Evolutionary conservation across 768 basidiomycete species (phyloP), one percentile per base, ranked within the genome.

Genomic region (Lactarius hengduanensis): DNA sequence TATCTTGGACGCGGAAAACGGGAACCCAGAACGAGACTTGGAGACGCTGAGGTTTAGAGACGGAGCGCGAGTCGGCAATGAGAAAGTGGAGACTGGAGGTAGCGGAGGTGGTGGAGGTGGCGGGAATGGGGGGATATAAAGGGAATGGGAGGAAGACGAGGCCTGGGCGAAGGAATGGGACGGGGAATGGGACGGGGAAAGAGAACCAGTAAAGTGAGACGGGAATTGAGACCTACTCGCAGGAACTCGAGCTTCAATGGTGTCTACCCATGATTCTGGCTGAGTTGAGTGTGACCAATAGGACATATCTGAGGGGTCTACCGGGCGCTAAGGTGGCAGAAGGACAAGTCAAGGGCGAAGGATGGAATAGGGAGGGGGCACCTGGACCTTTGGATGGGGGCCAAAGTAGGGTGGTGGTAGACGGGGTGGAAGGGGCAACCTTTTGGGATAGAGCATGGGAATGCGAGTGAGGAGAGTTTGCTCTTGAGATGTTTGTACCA

Each of bases 11-110:
- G 30, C 32, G 20, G 59, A n/a, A 50, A 66, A 26, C 20, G 56
- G 38, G 56, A 66, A 58, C 5, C 11, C n/a, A 4, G 65, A 66
- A 62, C 61, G 65, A 15, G 56, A 40, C 36, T 57, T 57, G 56
- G 18, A 0, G 20, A n/a, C 18, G 20, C 47, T 43, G 15, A 28
- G 1, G 40, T 6, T 18, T n/a, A 30, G 36, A 41, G 60, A 16
- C 40, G 30, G 36, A 20, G 36, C 11, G 15, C 13, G 13, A 50
- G 20, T 5, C 18, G 50, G 50, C 13, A 22, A 45, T 7, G 32
- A 18, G n/a, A 36, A 2, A 20, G 3, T 22, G 55, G 6, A 16
- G 30, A n/a, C 10, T 16, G 45, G 2, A 22, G 56, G 34, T 20
- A 28, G 55, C 11, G 60, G 34, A 38, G 9, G 34, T 34, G 26